phyloP scores from a whole-genome alignment of 306 rosid species.

The Casuarina equisetifolia region DNA sequence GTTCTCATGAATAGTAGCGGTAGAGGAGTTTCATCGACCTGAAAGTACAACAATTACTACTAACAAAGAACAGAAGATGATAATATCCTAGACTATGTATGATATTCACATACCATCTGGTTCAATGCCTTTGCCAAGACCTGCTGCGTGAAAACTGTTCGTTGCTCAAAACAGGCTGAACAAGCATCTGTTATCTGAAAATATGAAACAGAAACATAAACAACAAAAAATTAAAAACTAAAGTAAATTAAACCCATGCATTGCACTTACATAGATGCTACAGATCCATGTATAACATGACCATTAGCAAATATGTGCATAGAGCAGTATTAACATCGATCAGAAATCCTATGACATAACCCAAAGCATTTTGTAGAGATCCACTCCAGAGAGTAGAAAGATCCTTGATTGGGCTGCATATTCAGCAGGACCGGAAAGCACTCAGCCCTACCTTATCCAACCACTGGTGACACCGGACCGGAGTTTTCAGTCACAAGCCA shows the following conservation, averaged over 20 bases:
- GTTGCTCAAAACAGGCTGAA: conserved; percentile 98
- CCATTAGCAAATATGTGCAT: not conserved
- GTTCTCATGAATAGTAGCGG: conserved; percentile 99
- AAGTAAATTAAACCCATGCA: not conserved
- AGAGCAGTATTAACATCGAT: conserved; percentile 11
- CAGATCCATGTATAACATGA: conserved; percentile 1
- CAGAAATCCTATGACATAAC: not conserved
- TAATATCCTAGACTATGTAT: conserved; percentile 4
- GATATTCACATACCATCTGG: conserved; percentile 63
- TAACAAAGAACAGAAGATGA: conserved; percentile 4
- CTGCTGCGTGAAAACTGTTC: conserved; percentile 97
- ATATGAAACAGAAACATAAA: conserved; percentile 37
- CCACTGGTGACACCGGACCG: not conserved
- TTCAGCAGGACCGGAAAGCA: not conserved
- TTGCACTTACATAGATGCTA: not conserved
- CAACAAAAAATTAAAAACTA: not conserved
- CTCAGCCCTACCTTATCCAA: not conserved
- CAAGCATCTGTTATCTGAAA: conserved; percentile 92
- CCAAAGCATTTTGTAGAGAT: not conserved
- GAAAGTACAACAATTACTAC: conserved; percentile 29
- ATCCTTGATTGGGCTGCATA: not conserved
- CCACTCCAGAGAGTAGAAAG: not conserved
- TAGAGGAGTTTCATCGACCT: conserved; percentile 93
- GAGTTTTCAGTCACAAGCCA: not conserved
- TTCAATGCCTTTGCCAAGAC: conserved; percentile 94